Evolutionary conservation across 495 filamentous ascomycete species (phyloP).

Genomic region (Neurospora intermedia): DNA sequence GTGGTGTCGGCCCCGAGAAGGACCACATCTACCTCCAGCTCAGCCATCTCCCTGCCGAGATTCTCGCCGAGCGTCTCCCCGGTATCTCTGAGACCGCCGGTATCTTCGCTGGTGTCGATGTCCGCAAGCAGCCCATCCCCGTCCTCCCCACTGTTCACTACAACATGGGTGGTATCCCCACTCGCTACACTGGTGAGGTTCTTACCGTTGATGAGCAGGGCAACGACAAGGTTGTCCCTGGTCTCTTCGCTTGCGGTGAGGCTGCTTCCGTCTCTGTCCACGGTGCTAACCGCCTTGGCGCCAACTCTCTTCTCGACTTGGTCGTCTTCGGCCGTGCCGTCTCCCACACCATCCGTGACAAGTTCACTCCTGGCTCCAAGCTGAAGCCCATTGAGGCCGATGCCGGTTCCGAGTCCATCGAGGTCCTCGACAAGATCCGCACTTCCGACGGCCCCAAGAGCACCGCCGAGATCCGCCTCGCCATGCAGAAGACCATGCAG

Average conservation of each 20-base stretch:
- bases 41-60: conserved; percentile 79
- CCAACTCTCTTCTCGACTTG: conserved; percentile 94
- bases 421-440: conserved; percentile 74
- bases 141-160: conserved; percentile 97
- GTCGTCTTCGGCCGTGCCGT: conserved; percentile 96
- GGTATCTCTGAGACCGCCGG: conserved; percentile 97
- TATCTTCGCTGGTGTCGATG: conserved; percentile 94
- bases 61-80: conserved; percentile 90
- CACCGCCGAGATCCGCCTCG: conserved; percentile 74
- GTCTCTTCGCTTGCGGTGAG: conserved; percentile 93
- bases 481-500: conserved; percentile 98
- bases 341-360: conserved; percentile 89
- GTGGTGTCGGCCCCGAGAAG: conserved; percentile 91
- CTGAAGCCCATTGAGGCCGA: conserved; percentile 69
- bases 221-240: conserved; percentile 88
- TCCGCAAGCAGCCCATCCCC: conserved; percentile 91
- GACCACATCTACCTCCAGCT: conserved; percentile 97
- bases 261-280: conserved; percentile 95
- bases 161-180: conserved; percentile 99
- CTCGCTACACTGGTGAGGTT: conserved; percentile 93
- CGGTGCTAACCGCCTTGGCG: conserved; percentile 93
- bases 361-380: conserved; percentile 65
- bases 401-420: conserved; percentile 77
- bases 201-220: conserved; percentile 72
- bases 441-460: conserved; percentile 74